A percentile compares a stretch with the other conserved stretches of the same genome.
Evolutionary conservation across 2,329 filamentous ascomycete species (phyloP).

Genomic region (Phaeosphaeriaceae sp.): DNA sequence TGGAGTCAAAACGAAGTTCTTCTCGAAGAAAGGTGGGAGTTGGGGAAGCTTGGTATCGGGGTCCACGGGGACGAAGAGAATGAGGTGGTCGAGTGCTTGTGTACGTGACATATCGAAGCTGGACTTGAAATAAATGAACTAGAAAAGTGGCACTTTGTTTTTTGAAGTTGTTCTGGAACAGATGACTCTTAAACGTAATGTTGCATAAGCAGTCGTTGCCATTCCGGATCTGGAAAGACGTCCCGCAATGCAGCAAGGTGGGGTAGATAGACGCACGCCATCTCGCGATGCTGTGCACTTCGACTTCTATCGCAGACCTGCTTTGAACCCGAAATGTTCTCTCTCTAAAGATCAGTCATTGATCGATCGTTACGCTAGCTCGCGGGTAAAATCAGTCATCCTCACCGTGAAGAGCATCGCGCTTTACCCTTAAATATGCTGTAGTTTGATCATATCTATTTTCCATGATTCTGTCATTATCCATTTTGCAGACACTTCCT

Average conservation of each 20-base stretch:
- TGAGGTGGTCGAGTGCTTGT: constrained; percentile 67
- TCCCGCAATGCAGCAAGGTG: background rate
- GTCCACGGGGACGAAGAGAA: constrained; percentile 68
- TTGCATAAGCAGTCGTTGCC: background rate
- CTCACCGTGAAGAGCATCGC: too few relatives aligned
- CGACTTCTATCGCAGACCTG: too few relatives aligned
- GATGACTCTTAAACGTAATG: background rate
- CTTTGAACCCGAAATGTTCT: too few relatives aligned
- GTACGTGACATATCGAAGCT: constrained; percentile 1
- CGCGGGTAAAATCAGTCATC: too few relatives aligned
- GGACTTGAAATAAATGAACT: background rate
- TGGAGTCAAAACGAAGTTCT: constrained; percentile 65
- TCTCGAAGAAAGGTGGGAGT: constrained; percentile 57
- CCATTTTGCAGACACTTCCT: background rate
- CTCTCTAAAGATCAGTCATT: too few relatives aligned
- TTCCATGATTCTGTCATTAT: too few relatives aligned
- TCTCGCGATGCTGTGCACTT: background rate
- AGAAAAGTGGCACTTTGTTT: background rate
- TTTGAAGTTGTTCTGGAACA: background rate
- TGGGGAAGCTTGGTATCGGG: constrained; percentile 51
- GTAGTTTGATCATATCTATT: too few relatives aligned
- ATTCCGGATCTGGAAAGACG: constrained; percentile 1
- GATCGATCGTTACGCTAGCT: too few relatives aligned
- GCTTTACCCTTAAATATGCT: too few relatives aligned
- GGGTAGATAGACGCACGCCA: background rate